Conservation (phyloP, 1,139 yeast species). For the Kluyveromyces marxianus region DNA sequence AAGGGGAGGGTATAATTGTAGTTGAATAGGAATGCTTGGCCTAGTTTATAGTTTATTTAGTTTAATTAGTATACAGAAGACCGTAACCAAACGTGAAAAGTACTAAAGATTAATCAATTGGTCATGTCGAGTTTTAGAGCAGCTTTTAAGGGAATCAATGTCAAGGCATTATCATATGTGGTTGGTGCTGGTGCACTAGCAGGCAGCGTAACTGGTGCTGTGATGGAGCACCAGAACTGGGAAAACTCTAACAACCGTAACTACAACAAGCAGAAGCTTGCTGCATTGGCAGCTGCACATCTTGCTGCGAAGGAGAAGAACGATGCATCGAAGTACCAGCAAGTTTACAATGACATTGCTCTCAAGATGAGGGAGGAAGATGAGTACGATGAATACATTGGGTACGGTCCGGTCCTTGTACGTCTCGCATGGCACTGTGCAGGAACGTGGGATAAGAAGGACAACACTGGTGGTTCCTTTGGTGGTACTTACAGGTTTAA, state of each 20-base stretch:
- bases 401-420: conserved; percentile 59
- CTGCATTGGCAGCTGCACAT: conserved; percentile 5
- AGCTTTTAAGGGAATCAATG: background rate
- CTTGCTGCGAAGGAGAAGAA: conserved; percentile 4
- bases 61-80: no score
- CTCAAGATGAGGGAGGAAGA: conserved; percentile 64
- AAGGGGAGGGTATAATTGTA: no score
- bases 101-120: conserved; percentile 4
- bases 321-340: conserved; percentile 44
- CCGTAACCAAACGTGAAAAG: no score
- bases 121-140: conserved; percentile 10
- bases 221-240: conserved; percentile 1
- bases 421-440: conserved; percentile 74
- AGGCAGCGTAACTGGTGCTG: conserved; percentile 14
- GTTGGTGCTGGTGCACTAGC: conserved; percentile 19
- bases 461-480: conserved; percentile 67
- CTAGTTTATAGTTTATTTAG: no score
- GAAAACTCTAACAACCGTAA: conserved; percentile 8
- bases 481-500: conserved; percentile 76
- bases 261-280: conserved; percentile 4
- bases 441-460: conserved; percentile 58
- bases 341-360: conserved; percentile 76
- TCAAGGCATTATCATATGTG: background rate
- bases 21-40: no score
- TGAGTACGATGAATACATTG: conserved; percentile 66